Conservation (phyloP, 139 green algal species). For the Tetraselmis chui region DNA sequence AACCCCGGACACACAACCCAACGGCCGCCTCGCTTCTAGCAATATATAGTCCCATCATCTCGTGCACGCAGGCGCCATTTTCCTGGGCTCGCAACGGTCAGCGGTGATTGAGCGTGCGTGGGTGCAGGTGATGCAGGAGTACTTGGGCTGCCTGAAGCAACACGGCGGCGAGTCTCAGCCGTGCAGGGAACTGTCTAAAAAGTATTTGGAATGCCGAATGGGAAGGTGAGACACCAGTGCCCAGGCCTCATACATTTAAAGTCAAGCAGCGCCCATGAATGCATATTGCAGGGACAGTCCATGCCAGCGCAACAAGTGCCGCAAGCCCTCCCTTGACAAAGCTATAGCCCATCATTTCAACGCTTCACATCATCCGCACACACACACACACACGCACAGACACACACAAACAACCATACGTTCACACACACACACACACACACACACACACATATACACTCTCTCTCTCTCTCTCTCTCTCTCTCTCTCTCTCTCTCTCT, state of each 20-base stretch:
- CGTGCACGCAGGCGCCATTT: no score
- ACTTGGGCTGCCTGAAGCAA: slow-evolving; percentile 71
- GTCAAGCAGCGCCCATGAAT: neutral
- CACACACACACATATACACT: no score
- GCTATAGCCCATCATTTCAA: neutral
- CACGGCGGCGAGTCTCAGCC: slow-evolving; percentile 42
- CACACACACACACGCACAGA: neutral
- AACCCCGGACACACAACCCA: no score
- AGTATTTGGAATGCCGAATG: slow-evolving; percentile 89
- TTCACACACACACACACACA: no score
- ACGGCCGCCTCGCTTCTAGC: no score
- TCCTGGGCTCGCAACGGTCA: no score
- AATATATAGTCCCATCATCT: no score
- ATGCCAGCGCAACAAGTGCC: no score
- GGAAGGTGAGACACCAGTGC: slow-evolving; percentile 41
- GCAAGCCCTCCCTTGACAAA: neutral
- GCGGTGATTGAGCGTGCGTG: neutral
- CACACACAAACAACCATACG: no score
- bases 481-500: no score
- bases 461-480: no score
- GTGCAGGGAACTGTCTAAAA: slow-evolving; percentile 64
- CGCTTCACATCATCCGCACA: neutral
- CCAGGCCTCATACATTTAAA: neutral
- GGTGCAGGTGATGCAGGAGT: slow-evolving; percentile 61
- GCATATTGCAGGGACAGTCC: no score